Base-by-base conservation (phyloP, 352 stramenopile species). In the Pythium insidiosum region DNA sequence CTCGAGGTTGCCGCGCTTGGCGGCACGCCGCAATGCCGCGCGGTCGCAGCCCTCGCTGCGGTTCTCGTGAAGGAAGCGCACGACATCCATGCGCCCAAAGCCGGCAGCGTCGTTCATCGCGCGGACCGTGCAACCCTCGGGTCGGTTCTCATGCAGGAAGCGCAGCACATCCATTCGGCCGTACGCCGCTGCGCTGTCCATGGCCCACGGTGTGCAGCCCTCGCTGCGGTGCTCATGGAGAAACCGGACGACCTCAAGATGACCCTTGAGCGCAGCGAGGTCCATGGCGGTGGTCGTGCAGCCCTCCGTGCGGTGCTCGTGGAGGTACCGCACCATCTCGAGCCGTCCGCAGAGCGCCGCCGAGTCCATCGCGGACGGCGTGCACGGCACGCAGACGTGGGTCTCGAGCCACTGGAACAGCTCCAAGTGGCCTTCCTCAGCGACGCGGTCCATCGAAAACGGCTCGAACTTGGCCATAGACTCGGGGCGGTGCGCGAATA, bases 321-420 rank as follows among this genome's bases (percentile, higher is more conserved):
- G n/a, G n/a, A n/a, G n/a, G 28, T 34, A 47, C 13, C 26, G 40
- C 12, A 47, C 15, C 19, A 47, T 47, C 10, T n/a, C n/a, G 22
- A 47, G 23, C 6, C 19, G 35, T 11, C 45, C 45, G 26, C 29
- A 46, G 6, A 42, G 15, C 33, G 47, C 47, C 23, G 25, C 47
- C 18, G 33, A 43, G 35, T 39, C 29, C 40, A 56, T 50, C 22
- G 47, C 47, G 24, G 39, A 43, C 12, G 38, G 38, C 38, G 47
- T 56, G 23, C 47, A 56, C 24, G 44, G 22, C 11, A 44, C 39
- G 29, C 40, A 30, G 18, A 47, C 34, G 35, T 61, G 40, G 3
- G 35, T 34, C 31, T 55, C 53, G 29, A 61, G 41, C 53, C 53
- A 61, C 38, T 61, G 41, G 38, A 56, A 61, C n/a, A 48, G n/a